Percentiles rank a stretch among this genome's conserved stretches.
phyloP scores from a whole-genome alignment of 139 green algal genomes.

The Coelastrella sp. region DNA sequence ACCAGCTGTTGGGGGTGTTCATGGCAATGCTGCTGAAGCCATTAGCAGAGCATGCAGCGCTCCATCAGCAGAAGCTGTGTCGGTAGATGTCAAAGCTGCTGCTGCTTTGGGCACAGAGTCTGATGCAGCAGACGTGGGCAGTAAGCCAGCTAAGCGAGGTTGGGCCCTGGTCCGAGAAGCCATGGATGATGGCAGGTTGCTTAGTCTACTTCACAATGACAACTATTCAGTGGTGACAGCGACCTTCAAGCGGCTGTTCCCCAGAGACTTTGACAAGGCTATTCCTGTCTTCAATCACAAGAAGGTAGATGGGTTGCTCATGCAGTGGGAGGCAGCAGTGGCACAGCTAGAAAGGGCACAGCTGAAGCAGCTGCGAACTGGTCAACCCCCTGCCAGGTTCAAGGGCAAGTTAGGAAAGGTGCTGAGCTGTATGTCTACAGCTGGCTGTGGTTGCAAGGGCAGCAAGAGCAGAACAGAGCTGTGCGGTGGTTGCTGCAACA shows the following conservation, averaged over 20 bases:
- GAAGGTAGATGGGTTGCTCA: constrained; percentile 67
- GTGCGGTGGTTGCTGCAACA: background rate
- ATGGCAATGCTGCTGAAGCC: background rate
- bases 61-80: background rate
- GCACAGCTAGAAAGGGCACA: constrained; percentile 14
- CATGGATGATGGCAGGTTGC: background rate
- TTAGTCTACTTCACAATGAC: background rate
- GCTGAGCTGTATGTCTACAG: background rate
- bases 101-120: background rate
- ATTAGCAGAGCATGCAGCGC: background rate
- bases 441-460: background rate
- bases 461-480: background rate
- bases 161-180: background rate
- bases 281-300: constrained; percentile 68
- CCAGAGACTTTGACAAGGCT: constrained; percentile 63
- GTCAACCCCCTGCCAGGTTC: background rate
- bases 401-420: background rate
- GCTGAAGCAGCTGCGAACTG: constrained; percentile 10
- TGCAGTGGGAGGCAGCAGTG: constrained; percentile 45
- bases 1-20: background rate
- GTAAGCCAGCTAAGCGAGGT: background rate
- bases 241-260: constrained; percentile 58
- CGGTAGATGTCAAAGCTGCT: background rate
- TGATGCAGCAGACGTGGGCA: background rate
- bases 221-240: constrained; percentile 45